Evolutionary conservation across 2,329 filamentous ascomycete species (phyloP), one percentile per base, ranked within the genome.

Genomic region (Aspergillus sp.): DNA sequence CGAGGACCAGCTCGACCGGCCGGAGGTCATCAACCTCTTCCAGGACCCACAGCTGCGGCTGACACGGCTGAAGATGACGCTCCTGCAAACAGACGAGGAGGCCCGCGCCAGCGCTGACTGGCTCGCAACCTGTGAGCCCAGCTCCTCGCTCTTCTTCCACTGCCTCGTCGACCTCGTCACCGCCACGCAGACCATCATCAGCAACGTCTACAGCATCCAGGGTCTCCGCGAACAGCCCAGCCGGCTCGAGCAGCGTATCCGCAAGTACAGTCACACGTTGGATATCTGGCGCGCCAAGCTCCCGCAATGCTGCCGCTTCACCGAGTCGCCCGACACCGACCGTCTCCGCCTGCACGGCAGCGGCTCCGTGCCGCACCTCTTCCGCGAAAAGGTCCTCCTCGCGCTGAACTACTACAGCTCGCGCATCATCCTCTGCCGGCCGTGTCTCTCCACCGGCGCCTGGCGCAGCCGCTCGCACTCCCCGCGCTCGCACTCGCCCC

Each of bases 401-500:
- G 74, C 72, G 3, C 67, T 77, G 54, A 62, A 63, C 55, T 76
- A 71, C 56, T 74, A 73, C 52, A 72, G 73, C 35, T 63, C 70
- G 16, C 65, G 69, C 6, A 71, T 74, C 42, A 69, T 66, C 8
- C 66, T 76, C 38, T 70, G 67, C 53, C 69, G 74, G 26, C 74
- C 74, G 2, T 76, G 71, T 52, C 68, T 76, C 30, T 71, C 70
- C 19, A 42, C 40, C 14, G 40, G 40, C 40, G 17, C 40, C 7
- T 13, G 14, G 14, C 35, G 40, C 13, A 17, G 16, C 17, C 40
- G 40, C 35, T 42, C n/a, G 17, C 40, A 13, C 14, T 38, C 35
- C 8, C 16, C 35, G 14, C 40, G 19, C 7, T 42, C 40, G 17
- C 7, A 22, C 16, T 42, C 40, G 1, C 17, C 19, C 19, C 16